Percentiles rank a stretch among this genome's conserved stretches.
phyloP scores from a whole-genome alignment of 495 filamentous ascomycete genomes.

The Neurospora tetraspora region DNA sequence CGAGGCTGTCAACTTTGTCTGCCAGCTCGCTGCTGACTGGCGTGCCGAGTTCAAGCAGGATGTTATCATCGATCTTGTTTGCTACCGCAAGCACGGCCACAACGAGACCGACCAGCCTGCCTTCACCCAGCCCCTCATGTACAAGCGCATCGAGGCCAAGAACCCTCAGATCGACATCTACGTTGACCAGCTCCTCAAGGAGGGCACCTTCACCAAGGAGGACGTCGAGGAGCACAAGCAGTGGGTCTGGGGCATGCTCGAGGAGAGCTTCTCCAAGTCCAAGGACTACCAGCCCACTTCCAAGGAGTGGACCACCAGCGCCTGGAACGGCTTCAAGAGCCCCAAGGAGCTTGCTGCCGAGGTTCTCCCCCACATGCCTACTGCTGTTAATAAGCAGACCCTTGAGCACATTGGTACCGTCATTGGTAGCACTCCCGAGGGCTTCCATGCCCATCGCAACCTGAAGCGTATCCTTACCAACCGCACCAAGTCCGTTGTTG shows the following conservation, averaged over 20 bases:
- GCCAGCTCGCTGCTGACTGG: conserved; percentile 93
- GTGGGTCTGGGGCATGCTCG: conserved; percentile 99
- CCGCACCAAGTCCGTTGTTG: conserved; percentile 84
- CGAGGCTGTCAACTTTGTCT: conserved; percentile 96
- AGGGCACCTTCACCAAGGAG: conserved; percentile 90
- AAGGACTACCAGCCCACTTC: conserved; percentile 95
- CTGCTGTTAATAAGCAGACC: conserved; percentile 58
- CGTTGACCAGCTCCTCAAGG: conserved; percentile 74
- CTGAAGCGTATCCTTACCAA: conserved; percentile 89
- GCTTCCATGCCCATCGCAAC: conserved; percentile 83
- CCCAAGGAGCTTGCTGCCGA: conserved; percentile 95
- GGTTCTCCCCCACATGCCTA: conserved; percentile 85
- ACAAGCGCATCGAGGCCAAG: conserved; percentile 85
- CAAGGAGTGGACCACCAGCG: conserved; percentile 96
- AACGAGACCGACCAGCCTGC: conserved; percentile 99
- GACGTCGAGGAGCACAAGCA: conserved; percentile 98
- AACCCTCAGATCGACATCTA: conserved; percentile 77
- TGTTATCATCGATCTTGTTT: conserved; percentile 94
- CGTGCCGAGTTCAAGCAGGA: conserved; percentile 95
- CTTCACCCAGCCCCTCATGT: conserved; percentile 99
- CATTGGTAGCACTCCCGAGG: conserved; percentile 68
- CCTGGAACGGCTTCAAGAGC: conserved; percentile 98
- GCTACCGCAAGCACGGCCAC: conserved; percentile 98
- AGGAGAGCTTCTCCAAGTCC: conserved; percentile 90
- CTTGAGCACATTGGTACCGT: conserved; percentile 70